Conservation (phyloP, 768 basidiomycete species). For the Psilocybe cubensis region DNA sequence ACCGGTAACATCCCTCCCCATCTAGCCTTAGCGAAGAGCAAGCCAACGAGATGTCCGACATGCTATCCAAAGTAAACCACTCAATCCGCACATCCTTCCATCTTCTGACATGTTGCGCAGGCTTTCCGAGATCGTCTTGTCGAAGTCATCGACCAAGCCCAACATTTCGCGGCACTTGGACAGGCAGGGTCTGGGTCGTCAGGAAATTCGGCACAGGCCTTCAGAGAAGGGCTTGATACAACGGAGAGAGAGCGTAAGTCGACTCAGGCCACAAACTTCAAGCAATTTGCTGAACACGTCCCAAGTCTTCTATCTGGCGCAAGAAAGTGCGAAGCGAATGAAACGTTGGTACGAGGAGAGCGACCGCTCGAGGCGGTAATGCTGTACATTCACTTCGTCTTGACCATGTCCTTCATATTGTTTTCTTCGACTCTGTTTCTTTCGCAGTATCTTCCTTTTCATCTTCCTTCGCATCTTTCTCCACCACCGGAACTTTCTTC, state of each 20-base stretch:
- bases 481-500: slow-evolving; percentile 34
- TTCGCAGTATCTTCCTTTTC: slow-evolving; percentile 2
- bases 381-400: not conserved
- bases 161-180: slow-evolving; percentile 80
- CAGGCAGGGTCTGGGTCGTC: slow-evolving; percentile 54
- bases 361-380: slow-evolving; percentile 56
- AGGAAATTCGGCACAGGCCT: slow-evolving; percentile 68
- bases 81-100: not conserved
- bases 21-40: slow-evolving; percentile 77
- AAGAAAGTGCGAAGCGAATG: slow-evolving; percentile 76
- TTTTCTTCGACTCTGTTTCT: slow-evolving; percentile 9
- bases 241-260: slow-evolving; percentile 88
- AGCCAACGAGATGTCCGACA: slow-evolving; percentile 69
- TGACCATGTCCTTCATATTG: slow-evolving; percentile 15
- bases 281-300: slow-evolving; percentile 4
- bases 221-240: slow-evolving; percentile 91
- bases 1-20: not conserved
- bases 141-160: slow-evolving; percentile 87
- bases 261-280: not conserved
- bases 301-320: slow-evolving; percentile 86
- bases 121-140: slow-evolving; percentile 76
- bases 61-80: slow-evolving; percentile 63
- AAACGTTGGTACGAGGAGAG: slow-evolving; percentile 87
- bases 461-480: slow-evolving; percentile 1
- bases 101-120: slow-evolving; percentile 38